phyloP scores from a whole-genome alignment of 257 asterid genomes.

The Solanum raphanifolium region DNA sequence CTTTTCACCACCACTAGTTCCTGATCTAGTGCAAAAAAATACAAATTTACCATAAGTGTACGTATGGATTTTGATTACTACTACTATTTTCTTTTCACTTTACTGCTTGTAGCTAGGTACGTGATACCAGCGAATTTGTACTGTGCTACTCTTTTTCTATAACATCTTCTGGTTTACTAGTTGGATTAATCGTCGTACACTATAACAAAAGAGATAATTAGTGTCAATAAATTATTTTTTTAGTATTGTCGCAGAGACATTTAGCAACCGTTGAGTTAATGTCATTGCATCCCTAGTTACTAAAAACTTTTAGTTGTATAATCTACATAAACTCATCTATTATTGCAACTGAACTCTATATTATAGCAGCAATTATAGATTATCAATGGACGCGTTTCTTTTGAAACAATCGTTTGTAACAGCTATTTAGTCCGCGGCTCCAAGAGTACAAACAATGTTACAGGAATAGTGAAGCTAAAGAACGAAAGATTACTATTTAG shows the following conservation, averaged over 20 bases:
- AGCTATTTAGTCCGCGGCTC: background rate
- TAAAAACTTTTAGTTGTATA: too few relatives aligned
- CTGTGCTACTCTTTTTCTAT: background rate
- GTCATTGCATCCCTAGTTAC: rapidly evolving
- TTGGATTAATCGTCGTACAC: background rate
- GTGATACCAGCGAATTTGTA: background rate
- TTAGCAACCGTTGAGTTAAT: too few relatives aligned
- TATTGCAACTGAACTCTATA: background rate
- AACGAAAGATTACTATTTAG: background rate
- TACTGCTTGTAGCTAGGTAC: background rate
- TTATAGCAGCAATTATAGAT: too few relatives aligned
- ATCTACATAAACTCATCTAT: background rate
- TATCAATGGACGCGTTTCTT: background rate
- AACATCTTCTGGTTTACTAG: background rate
- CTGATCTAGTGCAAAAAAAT: background rate
- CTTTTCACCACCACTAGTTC: background rate
- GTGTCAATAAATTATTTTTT: background rate
- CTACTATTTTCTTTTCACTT: background rate
- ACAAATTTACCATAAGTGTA: background rate
- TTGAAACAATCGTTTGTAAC: background rate
- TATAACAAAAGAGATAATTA: background rate
- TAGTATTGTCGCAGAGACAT: background rate
- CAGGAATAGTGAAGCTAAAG: background rate
- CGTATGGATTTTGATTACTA: background rate
- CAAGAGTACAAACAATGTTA: background rate